Percentiles rank a stretch among this genome's conserved stretches.
Evolutionary conservation across 371 early-diverging fungal species (phyloP).

Genomic region (Mucor sp.): DNA sequence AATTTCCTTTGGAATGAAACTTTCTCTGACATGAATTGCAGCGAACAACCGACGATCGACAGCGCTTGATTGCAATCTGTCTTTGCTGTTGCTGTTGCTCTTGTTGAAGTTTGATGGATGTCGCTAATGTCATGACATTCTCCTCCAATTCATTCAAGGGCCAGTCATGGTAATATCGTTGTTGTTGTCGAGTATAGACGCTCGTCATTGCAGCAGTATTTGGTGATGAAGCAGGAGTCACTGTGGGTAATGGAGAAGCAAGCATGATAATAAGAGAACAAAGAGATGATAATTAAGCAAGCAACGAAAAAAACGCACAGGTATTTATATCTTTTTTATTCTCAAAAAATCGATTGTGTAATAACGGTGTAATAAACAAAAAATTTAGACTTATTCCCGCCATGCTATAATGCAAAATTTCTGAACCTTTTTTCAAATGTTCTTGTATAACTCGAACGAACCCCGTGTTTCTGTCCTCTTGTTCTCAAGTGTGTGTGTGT

Average conservation of each 20-base stretch:
- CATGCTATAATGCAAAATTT: background rate
- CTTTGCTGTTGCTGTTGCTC: conserved; percentile 5
- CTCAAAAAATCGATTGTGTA: background rate
- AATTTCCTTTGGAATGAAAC: conserved; percentile 43
- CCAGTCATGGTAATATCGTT: conserved; percentile 17
- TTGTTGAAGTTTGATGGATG: conserved; percentile 1
- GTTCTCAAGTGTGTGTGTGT: background rate
- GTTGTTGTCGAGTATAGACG: background rate
- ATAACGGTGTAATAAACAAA: conserved; percentile 4
- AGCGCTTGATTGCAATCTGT: background rate
- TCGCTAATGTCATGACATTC: conserved; percentile 24
- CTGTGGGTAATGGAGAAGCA: conserved; percentile 7
- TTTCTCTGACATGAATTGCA: conserved; percentile 38
- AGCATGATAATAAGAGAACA: background rate
- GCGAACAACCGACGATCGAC: conserved; percentile 21
- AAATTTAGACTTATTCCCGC: background rate
- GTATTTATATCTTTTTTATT: conserved; percentile 11
- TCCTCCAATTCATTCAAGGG: conserved; percentile 28
- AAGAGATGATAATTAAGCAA: background rate
- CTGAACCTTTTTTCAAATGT: background rate
- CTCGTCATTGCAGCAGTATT: background rate
- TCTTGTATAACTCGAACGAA: background rate
- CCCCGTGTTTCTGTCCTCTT: conserved; percentile 1
- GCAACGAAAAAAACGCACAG: background rate
- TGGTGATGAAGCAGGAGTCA: background rate